Evolutionary conservation across 2,329 filamentous ascomycete genomes (phyloP), one percentile per base, ranked within the genome.

Genomic region (Keithomyces neogunnii): DNA sequence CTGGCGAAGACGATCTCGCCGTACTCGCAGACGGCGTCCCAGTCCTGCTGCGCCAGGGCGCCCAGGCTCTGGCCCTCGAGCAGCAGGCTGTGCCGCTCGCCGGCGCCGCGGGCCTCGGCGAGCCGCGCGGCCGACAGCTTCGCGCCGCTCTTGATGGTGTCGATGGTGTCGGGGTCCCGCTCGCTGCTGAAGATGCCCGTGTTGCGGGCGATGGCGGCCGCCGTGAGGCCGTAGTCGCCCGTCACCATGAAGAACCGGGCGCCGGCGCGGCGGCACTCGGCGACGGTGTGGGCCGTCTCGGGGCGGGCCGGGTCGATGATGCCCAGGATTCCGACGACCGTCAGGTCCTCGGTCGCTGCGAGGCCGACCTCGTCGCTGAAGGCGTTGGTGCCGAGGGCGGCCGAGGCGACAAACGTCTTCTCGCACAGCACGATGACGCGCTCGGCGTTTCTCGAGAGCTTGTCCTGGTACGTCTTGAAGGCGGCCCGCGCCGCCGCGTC

Each of bases 1-100:
- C 84, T 76, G 13, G 84, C 84, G 57, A 86, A 82, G 19, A 88
- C 83, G 26, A 88, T 74, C 56, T 80, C 77, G n/a, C 73, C 68
- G 48, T 79, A 78, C 7, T 66, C 65, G 55, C 74, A 78, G 8
- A 75, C 62, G 3, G 66, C 52, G 47, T 74, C 69, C 73, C 73
- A 75, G 43, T 75, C 69, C 0, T 67, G 62, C 8, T 66, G 66
- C 1, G 78, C 77, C 3, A 87, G 64, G 0, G 77, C 70, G 2
- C 78, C 75, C 2, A 86, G 73, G 1, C 71, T 64, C 45, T 84
- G 79, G 32, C 86, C 82, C 54, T 87, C 75, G 0, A 71, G 59
- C 2, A 71, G 54, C 0, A 71, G 50, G 6, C 63, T 63, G 36
- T 57, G 53, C 5, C 47, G 35, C 13, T 57, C 58, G 3, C 60